phyloP scores from a whole-genome alignment of 371 early-diverging fungal genomes.

The Coemansia sp. region DNA sequence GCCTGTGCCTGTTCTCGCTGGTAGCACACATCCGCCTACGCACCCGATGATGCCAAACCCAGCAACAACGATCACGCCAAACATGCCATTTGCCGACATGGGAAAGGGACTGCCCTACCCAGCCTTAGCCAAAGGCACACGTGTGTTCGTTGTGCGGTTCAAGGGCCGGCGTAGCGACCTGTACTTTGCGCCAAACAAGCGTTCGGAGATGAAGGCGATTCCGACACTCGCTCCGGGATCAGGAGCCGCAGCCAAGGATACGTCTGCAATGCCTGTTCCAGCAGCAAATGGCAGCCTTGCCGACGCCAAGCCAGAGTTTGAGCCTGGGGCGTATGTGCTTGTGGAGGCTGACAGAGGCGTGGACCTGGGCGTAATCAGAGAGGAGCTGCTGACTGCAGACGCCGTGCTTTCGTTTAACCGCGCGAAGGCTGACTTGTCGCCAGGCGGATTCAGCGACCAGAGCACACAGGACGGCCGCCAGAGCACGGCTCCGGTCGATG shows the following conservation, averaged over 20 bases:
- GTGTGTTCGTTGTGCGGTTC: slow-evolving; percentile 52
- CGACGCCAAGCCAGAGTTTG: slow-evolving; percentile 6
- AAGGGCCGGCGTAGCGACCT: slow-evolving; percentile 49
- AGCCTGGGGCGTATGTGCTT: slow-evolving; percentile 65
- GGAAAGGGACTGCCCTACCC: slow-evolving; percentile 46
- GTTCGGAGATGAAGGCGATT: slow-evolving; percentile 20
- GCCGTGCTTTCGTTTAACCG: slow-evolving; percentile 24
- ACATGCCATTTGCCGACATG: slow-evolving; percentile 52
- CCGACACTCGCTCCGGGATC: slow-evolving; percentile 28
- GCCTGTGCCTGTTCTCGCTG: slow-evolving; percentile 11
- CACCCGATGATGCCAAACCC: slow-evolving; percentile 43
- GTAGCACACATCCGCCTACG: slow-evolving; percentile 8
- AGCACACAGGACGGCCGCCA: slow-evolving; percentile 2
- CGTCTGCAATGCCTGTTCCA: not conserved
- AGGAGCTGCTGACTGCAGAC: slow-evolving; percentile 48
- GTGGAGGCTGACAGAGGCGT: slow-evolving; percentile 96
- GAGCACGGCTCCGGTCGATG: slow-evolving; percentile 11
- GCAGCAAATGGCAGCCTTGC: not conserved
- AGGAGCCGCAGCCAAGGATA: not conserved
- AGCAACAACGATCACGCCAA: slow-evolving; percentile 43
- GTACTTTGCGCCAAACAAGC: slow-evolving; percentile 37
- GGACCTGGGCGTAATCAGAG: slow-evolving; percentile 85
- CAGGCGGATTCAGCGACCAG: slow-evolving; percentile 10
- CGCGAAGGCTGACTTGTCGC: not conserved
- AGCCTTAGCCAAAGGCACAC: slow-evolving; percentile 44